These are phyloP conservation scores for Gigaspora rosea DNA, from an alignment of 192 early-diverging fungal genomes.

Conservation along the genomic window DNA sequence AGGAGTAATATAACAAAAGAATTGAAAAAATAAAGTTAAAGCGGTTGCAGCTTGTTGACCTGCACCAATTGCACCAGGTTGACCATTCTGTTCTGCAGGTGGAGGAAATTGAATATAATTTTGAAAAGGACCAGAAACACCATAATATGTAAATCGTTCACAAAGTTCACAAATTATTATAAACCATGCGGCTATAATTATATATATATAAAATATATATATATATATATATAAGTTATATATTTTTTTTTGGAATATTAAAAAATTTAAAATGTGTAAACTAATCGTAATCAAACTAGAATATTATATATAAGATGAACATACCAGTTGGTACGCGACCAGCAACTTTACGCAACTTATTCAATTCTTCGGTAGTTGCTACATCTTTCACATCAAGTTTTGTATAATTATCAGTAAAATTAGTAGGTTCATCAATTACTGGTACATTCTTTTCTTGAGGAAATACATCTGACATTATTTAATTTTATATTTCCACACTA, in stretches of 20 bases:
- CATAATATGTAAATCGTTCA: constrained; percentile 68
- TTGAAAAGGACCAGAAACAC: constrained; percentile 59
- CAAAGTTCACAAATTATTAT: constrained; percentile 61
- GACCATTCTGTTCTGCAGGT: constrained; percentile 41
- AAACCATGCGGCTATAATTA: constrained; percentile 44
- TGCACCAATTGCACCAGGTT: constrained; percentile 52
- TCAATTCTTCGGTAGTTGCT: constrained; percentile 48
- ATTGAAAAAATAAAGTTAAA: constrained; percentile 59
- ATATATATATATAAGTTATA: neutral
- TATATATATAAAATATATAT: neutral
- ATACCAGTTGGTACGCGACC: constrained; percentile 54
- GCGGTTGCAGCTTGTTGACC: constrained; percentile 59
- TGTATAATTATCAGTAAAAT: no score
- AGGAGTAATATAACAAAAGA: constrained; percentile 64
- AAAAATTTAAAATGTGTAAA: no score
- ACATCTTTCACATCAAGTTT: no score
- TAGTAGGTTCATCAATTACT: no score
- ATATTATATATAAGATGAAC: neutral
- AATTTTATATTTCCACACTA: no score
- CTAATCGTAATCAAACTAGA: neutral
- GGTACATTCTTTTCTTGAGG: no score
- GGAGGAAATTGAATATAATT: constrained; percentile 55
- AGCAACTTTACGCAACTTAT: constrained; percentile 53
- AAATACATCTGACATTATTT: no score
- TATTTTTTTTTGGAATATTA: neutral